Conservation (phyloP, 2,329 filamentous ascomycete species). For the Penicillium brasilianum region DNA sequence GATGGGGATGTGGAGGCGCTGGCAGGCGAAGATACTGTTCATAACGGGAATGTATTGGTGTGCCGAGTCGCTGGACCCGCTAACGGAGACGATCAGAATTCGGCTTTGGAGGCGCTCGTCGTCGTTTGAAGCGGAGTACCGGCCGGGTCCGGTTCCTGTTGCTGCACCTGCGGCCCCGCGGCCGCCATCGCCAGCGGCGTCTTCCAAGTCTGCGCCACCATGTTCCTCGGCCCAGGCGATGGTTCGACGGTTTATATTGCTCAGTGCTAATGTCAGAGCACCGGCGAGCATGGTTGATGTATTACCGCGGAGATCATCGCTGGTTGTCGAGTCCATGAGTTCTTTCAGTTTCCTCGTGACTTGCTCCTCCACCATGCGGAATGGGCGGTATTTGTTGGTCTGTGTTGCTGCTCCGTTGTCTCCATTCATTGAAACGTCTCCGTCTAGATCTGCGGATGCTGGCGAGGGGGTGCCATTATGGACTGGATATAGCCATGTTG, state of each 20-base stretch:
- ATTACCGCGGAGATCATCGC: conserved; percentile 62
- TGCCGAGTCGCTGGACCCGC: conserved; percentile 83
- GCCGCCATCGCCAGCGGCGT: conserved; percentile 44
- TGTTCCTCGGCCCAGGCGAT: conserved; percentile 67
- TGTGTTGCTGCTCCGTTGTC: conserved; percentile 41
- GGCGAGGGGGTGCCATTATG: conserved; percentile 19
- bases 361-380: conserved; percentile 81
- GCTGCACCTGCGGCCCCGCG: conserved; percentile 32
- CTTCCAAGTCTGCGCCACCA: conserved; percentile 45
- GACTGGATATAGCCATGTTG: conserved; percentile 86
- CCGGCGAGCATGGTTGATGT: conserved; percentile 88
- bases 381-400: conserved; percentile 93
- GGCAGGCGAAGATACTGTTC: conserved; percentile 96
- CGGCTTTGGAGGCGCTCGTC: conserved; percentile 68
- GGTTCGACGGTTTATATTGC: conserved; percentile 84
- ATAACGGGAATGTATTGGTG: conserved; percentile 96
- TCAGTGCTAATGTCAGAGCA: conserved; percentile 84
- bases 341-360: conserved; percentile 74
- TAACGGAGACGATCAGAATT: conserved; percentile 89
- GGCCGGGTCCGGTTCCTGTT: conserved; percentile 33
- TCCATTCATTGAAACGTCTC: conserved; percentile 65
- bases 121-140: conserved; percentile 31
- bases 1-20: conserved; percentile 84
- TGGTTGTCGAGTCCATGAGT: conserved; percentile 73
- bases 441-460: conserved; percentile 41